These are phyloP conservation scores for Termitomyces sp. DNA, from an alignment of 768 basidiomycete species.

Conservation along the genomic window DNA sequence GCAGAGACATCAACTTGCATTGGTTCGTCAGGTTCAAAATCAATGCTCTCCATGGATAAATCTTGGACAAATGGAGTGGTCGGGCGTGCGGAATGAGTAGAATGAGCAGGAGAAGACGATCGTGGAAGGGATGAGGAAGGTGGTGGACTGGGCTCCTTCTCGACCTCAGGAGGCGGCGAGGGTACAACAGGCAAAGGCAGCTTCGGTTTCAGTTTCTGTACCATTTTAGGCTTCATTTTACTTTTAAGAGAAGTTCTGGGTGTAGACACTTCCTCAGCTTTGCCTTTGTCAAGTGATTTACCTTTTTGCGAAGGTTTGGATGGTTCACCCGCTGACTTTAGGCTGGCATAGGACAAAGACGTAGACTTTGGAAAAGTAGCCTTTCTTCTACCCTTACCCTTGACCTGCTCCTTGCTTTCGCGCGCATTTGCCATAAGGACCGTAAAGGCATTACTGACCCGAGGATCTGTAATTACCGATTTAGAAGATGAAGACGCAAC, in stretches of 20 bases:
- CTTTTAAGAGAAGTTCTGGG: constrained; percentile 27
- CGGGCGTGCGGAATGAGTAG: not conserved
- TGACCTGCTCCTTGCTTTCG: constrained; percentile 10
- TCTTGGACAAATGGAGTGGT: constrained; percentile 2
- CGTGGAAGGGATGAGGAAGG: constrained; percentile 1
- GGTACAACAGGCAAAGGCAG: constrained; percentile 14
- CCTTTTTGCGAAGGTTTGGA: constrained; percentile 4
- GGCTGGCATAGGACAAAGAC: constrained; percentile 4
- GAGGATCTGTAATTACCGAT: constrained; percentile 7
- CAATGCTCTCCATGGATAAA: constrained; percentile 4
- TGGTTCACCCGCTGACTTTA: not conserved
- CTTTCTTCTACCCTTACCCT: constrained; percentile 20
- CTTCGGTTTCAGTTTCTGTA: constrained; percentile 22
- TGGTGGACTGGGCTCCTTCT: not conserved
- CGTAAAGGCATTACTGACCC: constrained; percentile 23
- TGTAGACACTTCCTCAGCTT: constrained; percentile 9
- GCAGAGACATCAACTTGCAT: not conserved
- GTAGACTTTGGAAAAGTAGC: constrained; percentile 5
- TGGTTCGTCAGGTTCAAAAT: not conserved
- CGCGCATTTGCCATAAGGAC: constrained; percentile 25
- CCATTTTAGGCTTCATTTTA: constrained; percentile 26
- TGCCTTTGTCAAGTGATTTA: constrained; percentile 6
- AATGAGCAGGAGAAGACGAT: not conserved
- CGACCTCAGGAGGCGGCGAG: not conserved
- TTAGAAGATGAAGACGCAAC: constrained; percentile 4